These are phyloP conservation scores for Cetraspora pellucida DNA, from an alignment of 192 early-diverging fungal species.

Conservation along the genomic window DNA sequence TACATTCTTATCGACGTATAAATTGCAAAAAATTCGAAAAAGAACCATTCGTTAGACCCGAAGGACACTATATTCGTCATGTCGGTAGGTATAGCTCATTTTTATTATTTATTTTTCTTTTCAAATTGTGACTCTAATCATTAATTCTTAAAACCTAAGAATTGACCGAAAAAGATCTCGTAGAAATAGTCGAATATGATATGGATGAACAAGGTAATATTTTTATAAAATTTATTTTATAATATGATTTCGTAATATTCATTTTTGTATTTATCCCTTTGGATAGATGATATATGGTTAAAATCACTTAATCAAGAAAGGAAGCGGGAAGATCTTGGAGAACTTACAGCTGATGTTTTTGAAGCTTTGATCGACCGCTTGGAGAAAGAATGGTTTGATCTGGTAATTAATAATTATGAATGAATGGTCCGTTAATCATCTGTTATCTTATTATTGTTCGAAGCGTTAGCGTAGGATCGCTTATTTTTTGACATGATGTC, in stretches of 20 bases:
- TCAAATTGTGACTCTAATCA: not conserved
- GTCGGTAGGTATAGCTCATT: slow-evolving; percentile 42
- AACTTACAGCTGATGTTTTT: slow-evolving; percentile 65
- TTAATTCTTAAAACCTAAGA: slow-evolving; percentile 40
- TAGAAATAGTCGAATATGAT: slow-evolving; percentile 87
- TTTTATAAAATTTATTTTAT: not conserved
- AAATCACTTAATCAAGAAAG: slow-evolving; percentile 67
- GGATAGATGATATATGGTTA: slow-evolving; percentile 77
- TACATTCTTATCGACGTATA: slow-evolving; percentile 46
- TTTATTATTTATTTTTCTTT: not conserved
- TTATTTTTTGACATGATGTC: not conserved
- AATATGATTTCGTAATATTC: not conserved
- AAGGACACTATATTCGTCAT: slow-evolving; percentile 74
- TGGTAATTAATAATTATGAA: slow-evolving; percentile 52
- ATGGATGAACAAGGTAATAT: slow-evolving; percentile 92
- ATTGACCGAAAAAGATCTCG: slow-evolving; percentile 59
- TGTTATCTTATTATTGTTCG: no score
- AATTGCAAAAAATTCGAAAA: slow-evolving; percentile 37
- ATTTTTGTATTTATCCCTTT: not conserved
- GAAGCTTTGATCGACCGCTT: slow-evolving; percentile 87
- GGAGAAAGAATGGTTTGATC: slow-evolving; percentile 98
- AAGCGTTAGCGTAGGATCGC: no score
- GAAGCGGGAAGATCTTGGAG: slow-evolving; percentile 51
- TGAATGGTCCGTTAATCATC: no score
- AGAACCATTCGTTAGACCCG: slow-evolving; percentile 59